Evolutionary conservation across 2,329 filamentous ascomycete genomes (phyloP), one percentile per base, ranked within the genome.

Genomic region (Daldinia eschscholtzii): DNA sequence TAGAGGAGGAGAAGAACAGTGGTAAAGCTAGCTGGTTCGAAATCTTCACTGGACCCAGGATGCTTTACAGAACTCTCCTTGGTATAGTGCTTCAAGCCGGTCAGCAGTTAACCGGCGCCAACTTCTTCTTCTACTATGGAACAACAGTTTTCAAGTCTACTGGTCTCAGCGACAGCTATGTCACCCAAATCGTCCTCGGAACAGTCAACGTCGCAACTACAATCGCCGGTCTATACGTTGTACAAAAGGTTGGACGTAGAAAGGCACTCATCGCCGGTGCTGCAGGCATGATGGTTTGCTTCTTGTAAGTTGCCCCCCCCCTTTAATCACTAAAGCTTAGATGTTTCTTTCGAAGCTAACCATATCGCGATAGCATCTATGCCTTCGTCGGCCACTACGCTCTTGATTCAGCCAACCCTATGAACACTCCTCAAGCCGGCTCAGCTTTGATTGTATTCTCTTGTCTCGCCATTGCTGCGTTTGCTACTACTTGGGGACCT

Each of bases 401-500:
- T 35, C 78, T 87, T 9, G 80, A 85, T 70, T 76, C 75, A 3
- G 53, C 57, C 1, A 68, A 85, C 73, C 82, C 84, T 64, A 71
- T 79, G 79, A 82, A 79, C 70, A 83, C 83, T 0, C 82, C 85
- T 30, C 75, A 79, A 9, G 82, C 86, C 5, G 89, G 89, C 23
- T 83, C 85, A 3, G 85, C 86, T 44, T 87, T 92, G 72, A 90
- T 92, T 50, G 84, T 89, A 60, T 91, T 92, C 77, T 89, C 90
- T 0, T 91, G 89, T 74, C 82, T 92, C 44, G 91, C 91, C 76
- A 91, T 91, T 64, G 87, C 84, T 18, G 88, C 85, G 2, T 91
- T 90, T 70, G 89, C 89, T n/a, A 87, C 85, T 68, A 91, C 88
- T 12, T 92, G 90, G 90, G 90, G 89, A 23, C 90, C 90, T 0